Evolutionary conservation across 2,329 filamentous ascomycete genomes (phyloP).

Genomic region (Stagonosporopsis chrysanthemi): DNA sequence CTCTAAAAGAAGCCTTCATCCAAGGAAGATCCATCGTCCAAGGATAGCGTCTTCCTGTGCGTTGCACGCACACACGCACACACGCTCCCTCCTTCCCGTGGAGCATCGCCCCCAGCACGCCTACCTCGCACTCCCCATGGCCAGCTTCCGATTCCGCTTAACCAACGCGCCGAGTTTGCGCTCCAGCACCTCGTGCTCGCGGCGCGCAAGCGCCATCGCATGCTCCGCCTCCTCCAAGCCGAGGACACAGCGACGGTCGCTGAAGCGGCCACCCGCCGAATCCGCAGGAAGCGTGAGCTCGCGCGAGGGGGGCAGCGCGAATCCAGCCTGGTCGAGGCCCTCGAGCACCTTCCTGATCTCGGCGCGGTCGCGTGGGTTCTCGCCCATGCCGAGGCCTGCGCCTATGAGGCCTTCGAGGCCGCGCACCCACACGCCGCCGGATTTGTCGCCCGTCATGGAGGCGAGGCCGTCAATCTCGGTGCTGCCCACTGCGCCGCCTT

Average conservation of each 20-base stretch:
- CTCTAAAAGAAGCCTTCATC: no score
- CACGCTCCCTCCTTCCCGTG: no score
- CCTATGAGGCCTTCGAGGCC: constrained; percentile 47
- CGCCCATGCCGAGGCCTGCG: constrained; percentile 30
- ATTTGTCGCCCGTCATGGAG: constrained; percentile 42
- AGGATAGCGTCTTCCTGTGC: no score
- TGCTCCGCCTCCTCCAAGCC: constrained; percentile 48
- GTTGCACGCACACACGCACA: no score
- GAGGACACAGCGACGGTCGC: constrained; percentile 36
- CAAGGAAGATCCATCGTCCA: no score
- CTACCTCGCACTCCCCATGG: constrained; percentile 7
- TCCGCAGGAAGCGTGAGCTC: background rate
- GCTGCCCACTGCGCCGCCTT: constrained; percentile 39
- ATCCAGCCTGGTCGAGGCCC: constrained; percentile 27
- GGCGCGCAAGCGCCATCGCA: constrained; percentile 44
- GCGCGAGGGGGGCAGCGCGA: background rate
- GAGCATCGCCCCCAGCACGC: background rate
- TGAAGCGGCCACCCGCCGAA: constrained; percentile 5
- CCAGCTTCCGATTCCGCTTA: constrained; percentile 49
- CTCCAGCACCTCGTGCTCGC: constrained; percentile 48
- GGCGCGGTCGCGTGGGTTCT: background rate
- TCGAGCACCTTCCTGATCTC: background rate
- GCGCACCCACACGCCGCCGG: constrained; percentile 47
- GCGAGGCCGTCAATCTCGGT: constrained; percentile 47
- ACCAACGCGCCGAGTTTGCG: constrained; percentile 47